Conservation (phyloP, 2,329 filamentous ascomycete genomes). For the Fusarium begoniae region DNA sequence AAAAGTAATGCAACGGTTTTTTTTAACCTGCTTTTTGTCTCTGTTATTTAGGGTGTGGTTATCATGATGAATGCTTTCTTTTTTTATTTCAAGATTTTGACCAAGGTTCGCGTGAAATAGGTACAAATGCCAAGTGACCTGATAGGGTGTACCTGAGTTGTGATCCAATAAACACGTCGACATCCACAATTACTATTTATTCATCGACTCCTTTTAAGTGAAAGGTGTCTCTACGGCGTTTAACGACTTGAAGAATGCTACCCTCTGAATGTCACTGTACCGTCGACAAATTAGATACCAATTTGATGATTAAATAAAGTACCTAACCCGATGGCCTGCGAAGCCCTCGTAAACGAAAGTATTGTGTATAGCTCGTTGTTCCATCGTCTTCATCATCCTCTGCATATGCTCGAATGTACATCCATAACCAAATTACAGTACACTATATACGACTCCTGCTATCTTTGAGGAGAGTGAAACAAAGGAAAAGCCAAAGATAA, state of each 20-base stretch:
- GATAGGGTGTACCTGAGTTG: neutral
- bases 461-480: constrained; percentile 13
- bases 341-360: constrained; percentile 36
- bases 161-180: neutral
- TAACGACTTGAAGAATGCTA: neutral
- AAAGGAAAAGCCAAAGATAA: constrained; percentile 21
- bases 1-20: constrained; percentile 56
- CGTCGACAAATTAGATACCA: neutral
- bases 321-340: constrained; percentile 7
- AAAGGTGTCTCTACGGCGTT: neutral
- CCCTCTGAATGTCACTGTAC: neutral
- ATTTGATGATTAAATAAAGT: constrained; percentile 23
- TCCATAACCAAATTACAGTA: constrained; percentile 18
- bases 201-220: neutral
- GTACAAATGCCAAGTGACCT: neutral
- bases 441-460: constrained; percentile 20
- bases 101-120: neutral
- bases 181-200: neutral
- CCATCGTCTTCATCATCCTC: constrained; percentile 18
- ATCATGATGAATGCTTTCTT: constrained; percentile 46
- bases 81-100: constrained; percentile 24
- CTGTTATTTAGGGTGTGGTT: constrained; percentile 51
- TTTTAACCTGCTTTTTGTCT: constrained; percentile 46
- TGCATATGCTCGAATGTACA: constrained; percentile 14
- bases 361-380: constrained; percentile 19